These are phyloP conservation scores for Fusarium veterinarium DNA, from an alignment of 2,329 filamentous ascomycete species.

Conservation along the genomic window DNA sequence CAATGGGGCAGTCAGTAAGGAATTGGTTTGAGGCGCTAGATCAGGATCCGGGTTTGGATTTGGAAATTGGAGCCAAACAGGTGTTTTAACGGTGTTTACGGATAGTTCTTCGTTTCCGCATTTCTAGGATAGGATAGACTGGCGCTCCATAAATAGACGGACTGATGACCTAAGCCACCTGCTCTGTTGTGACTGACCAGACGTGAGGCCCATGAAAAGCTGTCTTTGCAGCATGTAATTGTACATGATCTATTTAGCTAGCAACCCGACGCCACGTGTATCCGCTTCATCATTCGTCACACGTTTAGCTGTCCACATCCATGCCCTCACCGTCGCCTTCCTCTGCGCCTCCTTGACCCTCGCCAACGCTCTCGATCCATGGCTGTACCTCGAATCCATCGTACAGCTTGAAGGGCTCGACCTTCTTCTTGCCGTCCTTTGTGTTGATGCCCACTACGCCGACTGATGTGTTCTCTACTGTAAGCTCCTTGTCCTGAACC, in stretches of 20 bases:
- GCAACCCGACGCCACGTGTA: constrained; percentile 38
- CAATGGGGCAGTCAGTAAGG: constrained; percentile 78
- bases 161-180: constrained; percentile 34
- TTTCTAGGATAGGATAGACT: constrained; percentile 35
- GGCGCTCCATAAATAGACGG: constrained; percentile 39
- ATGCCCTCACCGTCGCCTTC: constrained; percentile 49
- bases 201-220: constrained; percentile 44
- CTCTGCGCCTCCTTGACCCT: constrained; percentile 57
- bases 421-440: constrained; percentile 61
- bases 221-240: constrained; percentile 48
- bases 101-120: constrained; percentile 18
- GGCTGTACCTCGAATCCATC: constrained; percentile 88
- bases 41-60: constrained; percentile 12
- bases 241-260: constrained; percentile 52
- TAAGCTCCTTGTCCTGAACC: constrained; percentile 97
- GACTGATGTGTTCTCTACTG: constrained; percentile 95
- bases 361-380: constrained; percentile 82
- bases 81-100: constrained; percentile 33
- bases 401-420: constrained; percentile 89
- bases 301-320: constrained; percentile 52
- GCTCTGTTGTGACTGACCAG: constrained; percentile 10
- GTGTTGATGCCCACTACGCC: constrained; percentile 78
- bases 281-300: constrained; percentile 24
- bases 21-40: constrained; percentile 14
- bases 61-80: constrained; percentile 15